These are phyloP conservation scores for Talaromyces sp. DNA, from an alignment of 2,329 filamentous ascomycete genomes.

Conservation along the genomic window DNA sequence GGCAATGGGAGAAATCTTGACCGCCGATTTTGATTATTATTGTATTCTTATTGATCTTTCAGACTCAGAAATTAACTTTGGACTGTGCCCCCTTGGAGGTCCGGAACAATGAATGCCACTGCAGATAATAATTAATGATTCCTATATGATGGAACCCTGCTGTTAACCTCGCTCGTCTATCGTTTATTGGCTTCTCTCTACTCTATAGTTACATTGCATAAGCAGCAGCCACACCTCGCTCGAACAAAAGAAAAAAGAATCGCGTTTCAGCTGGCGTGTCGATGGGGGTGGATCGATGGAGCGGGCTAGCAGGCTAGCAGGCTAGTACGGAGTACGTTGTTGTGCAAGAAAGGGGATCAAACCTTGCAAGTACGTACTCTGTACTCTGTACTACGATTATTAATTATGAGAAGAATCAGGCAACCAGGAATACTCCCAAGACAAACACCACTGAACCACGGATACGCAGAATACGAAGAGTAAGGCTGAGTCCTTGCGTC, in stretches of 20 bases:
- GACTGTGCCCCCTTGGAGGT: not conserved
- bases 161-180: too few relatives aligned
- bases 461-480: not conserved
- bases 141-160: too few relatives aligned
- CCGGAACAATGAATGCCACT: too few relatives aligned
- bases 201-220: not conserved
- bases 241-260: not conserved
- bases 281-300: not conserved
- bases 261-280: not conserved
- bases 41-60: too few relatives aligned
- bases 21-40: not conserved
- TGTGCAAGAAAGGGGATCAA: too few relatives aligned
- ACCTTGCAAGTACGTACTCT: too few relatives aligned
- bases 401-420: too few relatives aligned
- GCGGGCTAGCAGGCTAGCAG: too few relatives aligned
- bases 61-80: not conserved
- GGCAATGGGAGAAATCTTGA: not conserved
- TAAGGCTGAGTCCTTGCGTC: slow-evolving; percentile 1
- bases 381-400: too few relatives aligned
- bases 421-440: too few relatives aligned
- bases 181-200: not conserved
- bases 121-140: too few relatives aligned
- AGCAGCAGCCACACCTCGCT: not conserved
- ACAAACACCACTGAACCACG: not conserved
- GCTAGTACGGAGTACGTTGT: too few relatives aligned